Base-by-base conservation (phyloP, 305 asterid genomes). In the Ajuga reptans region DNA sequence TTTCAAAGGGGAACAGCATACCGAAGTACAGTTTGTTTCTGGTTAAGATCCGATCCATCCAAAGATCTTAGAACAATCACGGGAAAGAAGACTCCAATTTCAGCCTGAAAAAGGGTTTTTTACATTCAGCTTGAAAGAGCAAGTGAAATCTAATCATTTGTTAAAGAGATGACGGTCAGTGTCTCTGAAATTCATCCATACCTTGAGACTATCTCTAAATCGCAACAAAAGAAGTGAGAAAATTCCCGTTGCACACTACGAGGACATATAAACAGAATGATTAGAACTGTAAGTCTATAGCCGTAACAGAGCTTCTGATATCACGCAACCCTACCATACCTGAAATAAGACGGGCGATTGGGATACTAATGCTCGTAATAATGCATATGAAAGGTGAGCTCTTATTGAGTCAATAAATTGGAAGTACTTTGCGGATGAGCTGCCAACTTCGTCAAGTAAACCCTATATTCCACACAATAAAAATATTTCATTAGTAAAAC, bases 191-290 rank as follows among this genome's bases (percentile, higher is more conserved):
- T 71, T 53, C 68, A 54, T 51, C 65, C 82, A 64, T 80, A 94
- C 99, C 90, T 91, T 94, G 72, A 91, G 84, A 79, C 91, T 81
- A 79, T 87, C 96, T 85, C 98, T 86, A 73, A 85, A 94, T 76
- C 94, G 85, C 86, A 86, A 66, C 82, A 89, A 81, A 76, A 94
- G 78, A 75, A 88, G 90, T 4, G 91, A 76, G 76, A 94, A 86
- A 74, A 91, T 88, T 84, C 94, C 96, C 11, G 91, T 77, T 50
- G 96, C 95, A 74, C 87, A 81, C 99, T 94, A 87, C 74, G 77
- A 81, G 74, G 54, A 72, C 52, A 67, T 37, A 65, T 64, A 78
- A 71, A 76, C 29, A 76, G 75, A 83, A 66, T 55, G 63, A 72
- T 75, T 58, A 77, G 70, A 53, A 74, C 64, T 58, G 62, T 43